A percentile compares a stretch with the other conserved stretches of the same genome.
Conservation (phyloP, 352 stramenopile species). For the Saprolegnia diclina region DNA sequence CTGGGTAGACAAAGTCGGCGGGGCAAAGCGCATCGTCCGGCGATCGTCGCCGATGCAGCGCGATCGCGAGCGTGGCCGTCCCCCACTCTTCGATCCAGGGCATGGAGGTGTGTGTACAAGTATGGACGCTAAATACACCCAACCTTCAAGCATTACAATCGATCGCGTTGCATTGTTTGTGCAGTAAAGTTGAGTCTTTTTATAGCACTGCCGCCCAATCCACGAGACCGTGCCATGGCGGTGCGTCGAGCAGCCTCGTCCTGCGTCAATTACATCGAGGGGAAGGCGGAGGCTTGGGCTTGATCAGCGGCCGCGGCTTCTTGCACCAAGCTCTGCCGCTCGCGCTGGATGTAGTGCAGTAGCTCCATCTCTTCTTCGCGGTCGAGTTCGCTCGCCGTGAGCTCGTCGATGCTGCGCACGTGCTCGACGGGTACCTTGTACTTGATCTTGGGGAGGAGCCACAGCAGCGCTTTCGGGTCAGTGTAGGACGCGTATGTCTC, state of each 20-base stretch:
- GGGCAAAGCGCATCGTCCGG: neutral
- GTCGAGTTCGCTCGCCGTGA: slow-evolving; percentile 72
- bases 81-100: slow-evolving; percentile 1
- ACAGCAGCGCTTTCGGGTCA: slow-evolving; percentile 74
- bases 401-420: slow-evolving; percentile 69
- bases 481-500: slow-evolving; percentile 75
- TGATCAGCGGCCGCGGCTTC: neutral
- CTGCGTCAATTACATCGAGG: too few species aligned
- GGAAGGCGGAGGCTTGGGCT: too few species aligned
- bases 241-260: too few species aligned
- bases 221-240: too few species aligned
- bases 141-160: too few species aligned
- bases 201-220: too few species aligned
- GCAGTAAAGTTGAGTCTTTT: too few species aligned
- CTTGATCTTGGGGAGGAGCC: slow-evolving; percentile 73
- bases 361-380: slow-evolving; percentile 65
- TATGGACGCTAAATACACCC: too few species aligned
- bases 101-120: too few species aligned
- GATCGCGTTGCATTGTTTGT: too few species aligned
- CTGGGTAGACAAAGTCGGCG: neutral
- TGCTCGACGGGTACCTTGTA: slow-evolving; percentile 77
- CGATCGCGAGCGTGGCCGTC: neutral
- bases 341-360: slow-evolving; percentile 8
- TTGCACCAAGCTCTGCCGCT: neutral
- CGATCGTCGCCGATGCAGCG: neutral